Base-by-base conservation (phyloP, 2,329 filamentous ascomycete species). In the Cladosporium colombiae region DNA sequence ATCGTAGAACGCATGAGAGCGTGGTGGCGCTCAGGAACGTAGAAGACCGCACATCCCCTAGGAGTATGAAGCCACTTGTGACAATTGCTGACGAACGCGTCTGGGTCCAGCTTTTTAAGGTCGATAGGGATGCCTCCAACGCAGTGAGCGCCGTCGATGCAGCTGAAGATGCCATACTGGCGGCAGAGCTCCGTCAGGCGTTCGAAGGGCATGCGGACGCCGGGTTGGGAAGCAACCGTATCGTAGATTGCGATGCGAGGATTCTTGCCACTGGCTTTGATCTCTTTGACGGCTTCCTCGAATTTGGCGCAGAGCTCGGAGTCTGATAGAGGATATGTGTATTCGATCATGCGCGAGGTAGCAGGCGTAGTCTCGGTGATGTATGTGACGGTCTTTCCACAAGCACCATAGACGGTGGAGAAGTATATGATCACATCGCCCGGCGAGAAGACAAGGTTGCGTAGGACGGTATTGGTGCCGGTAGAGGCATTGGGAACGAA, bases 21-120 rank as follows among this genome's bases (percentile, higher is more conserved):
- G 76, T 97, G 94, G 76, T 96, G 93, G 25, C 89, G 84, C 21
- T 82, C 67, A 0, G 93, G 91, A 1, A 95, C 91, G 77, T 96
- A 90, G 69, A 97, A 86, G 4, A 95, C 81, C 2, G 92, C 92
- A 74, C 90, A 93, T 18, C 89, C 90, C 35, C 93, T 88, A 0
- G 93, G 94, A 0, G 87, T 86, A 73, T 87, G 89, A 8, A 97
- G 86, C 94, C 94, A 98, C 76, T 96, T 96, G 81, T 96, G 91
- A 71, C 88, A 91, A 76, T 97, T 97, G 64, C 85, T 89, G 16
- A 94, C 85, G 74, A 96, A 91, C 79, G 96, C 97, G 77, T 97
- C 93, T 0, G 92, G 89, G 68, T 93, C 86, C 2, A 93, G 79
- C 4, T 79, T 76, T 0, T 75, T 69, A 16, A 97, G 78, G 76